Percentiles rank a stretch among this genome's conserved stretches.
Conservation (phyloP, 495 filamentous ascomycete species). For the Aspergillus asperescens region DNA sequence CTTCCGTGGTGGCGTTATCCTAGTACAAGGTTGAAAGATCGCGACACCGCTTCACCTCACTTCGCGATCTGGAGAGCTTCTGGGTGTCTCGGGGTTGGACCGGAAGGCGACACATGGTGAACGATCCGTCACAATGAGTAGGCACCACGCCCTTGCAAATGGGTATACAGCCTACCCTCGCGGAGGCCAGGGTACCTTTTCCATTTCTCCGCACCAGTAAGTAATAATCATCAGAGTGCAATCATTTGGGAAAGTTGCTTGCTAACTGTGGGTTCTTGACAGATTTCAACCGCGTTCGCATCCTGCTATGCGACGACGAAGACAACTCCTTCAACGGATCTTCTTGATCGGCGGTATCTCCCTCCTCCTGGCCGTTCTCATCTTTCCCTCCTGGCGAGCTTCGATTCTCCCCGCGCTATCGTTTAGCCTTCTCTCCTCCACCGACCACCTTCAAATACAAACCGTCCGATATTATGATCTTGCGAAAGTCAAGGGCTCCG, state of each 20-base stretch:
- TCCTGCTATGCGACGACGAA: constrained; percentile 66
- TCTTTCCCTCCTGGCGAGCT: constrained; percentile 63
- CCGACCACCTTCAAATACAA: constrained; percentile 73
- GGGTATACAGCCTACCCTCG: constrained; percentile 64
- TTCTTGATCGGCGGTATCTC: constrained; percentile 45
- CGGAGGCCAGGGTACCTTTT: constrained; percentile 59
- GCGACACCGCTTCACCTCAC: constrained; percentile 1
- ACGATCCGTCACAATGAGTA: constrained; percentile 43
- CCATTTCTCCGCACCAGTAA: constrained; percentile 85
- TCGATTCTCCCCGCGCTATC: constrained; percentile 58
- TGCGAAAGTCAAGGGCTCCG: constrained; percentile 79
- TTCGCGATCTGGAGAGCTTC: constrained; percentile 1
- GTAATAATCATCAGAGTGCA: not conserved
- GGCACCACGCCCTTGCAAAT: constrained; percentile 67
- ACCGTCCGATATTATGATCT: constrained; percentile 97
- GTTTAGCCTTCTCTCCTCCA: constrained; percentile 62
- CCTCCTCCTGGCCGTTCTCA: constrained; percentile 62
- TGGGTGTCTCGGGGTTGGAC: constrained; percentile 9
- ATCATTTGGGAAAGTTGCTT: not conserved
- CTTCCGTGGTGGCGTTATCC: not conserved
- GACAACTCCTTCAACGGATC: constrained; percentile 66
- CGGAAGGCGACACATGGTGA: constrained; percentile 23
- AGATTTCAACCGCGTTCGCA: constrained; percentile 88
- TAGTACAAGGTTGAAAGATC: not conserved
- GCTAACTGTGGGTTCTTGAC: not conserved